Base-by-base conservation (phyloP, 805 yeast species). In the Zygotorulaspora danielsina region DNA sequence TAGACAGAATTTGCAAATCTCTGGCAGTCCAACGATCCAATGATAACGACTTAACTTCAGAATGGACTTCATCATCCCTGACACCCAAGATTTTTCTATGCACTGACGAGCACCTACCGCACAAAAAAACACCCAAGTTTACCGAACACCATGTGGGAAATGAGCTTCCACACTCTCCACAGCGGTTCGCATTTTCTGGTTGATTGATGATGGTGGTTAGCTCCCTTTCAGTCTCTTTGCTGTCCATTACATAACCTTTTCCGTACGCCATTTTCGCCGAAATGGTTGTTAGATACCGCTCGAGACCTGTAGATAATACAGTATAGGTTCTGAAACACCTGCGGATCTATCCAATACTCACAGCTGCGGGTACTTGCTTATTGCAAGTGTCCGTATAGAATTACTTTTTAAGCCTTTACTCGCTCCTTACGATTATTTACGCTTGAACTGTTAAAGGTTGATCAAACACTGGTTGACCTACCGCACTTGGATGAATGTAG, bases 101-200 rank as follows among this genome's bases (percentile, higher is more conserved):
- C 22, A 79, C 71, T 3, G 85, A 77, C 6, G 94, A 90, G 70
- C 95, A 86, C 48, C 93, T 67, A 11, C 93, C 93, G 66, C 95
- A 86, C 12, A 86, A 66, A 43, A 86, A 79, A 4, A 84, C 64
- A 19, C 94, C 95, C 30, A 84, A 42, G 35, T 59, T 58, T 3
- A 54, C 36, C 0, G 64, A 56, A 41, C 58, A 54, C 63, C 66
- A 56, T 8, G 50, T 84, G 6, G 95, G 93, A 59, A 73, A 79
- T 3, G 73, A 56, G 4, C 77, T 65, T 2, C 76, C 75, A 64
- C 95, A 85, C 57, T 85, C 95, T 25, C 88, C 94, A 61, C 95
- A 85, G 55, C 70, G 75, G 59, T 83, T 84, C 34, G 67, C 65
- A 56, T 84, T 85, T 12, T 63, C 76, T 9, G 75, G 66, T 30